phyloP scores from a whole-genome alignment of 345 rosid species.

The Boechera stricta region DNA sequence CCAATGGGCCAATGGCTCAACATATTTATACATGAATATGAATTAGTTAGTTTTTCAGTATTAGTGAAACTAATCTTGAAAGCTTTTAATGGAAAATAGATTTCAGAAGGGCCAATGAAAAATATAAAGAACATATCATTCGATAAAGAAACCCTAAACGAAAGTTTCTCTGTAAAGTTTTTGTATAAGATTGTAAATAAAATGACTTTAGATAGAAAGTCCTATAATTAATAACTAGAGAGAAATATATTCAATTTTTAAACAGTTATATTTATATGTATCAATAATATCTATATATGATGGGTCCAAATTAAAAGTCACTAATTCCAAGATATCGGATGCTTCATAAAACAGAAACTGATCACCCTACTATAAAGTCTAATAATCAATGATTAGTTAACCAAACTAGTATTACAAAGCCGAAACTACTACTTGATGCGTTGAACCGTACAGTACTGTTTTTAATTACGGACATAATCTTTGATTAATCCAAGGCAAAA shows the following conservation, averaged over 20 bases:
- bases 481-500: slow-evolving; percentile 46
- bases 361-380: slow-evolving; percentile 29
- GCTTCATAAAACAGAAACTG: slow-evolving; percentile 40
- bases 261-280: not conserved
- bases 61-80: slow-evolving; percentile 6
- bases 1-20: slow-evolving; percentile 22
- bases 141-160: not conserved
- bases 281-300: not conserved
- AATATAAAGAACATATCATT: not conserved
- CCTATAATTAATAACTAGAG: slow-evolving; percentile 1
- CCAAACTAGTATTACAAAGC: slow-evolving; percentile 21
- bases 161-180: not conserved
- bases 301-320: slow-evolving; percentile 8
- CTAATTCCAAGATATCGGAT: slow-evolving; percentile 41
- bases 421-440: slow-evolving; percentile 42
- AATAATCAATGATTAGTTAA: slow-evolving; percentile 41
- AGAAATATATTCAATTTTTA: not conserved
- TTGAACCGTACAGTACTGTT: slow-evolving; percentile 40
- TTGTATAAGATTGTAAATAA: not conserved
- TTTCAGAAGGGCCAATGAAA: not conserved
- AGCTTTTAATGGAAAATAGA: not conserved
- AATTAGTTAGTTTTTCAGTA: slow-evolving; percentile 4
- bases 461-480: slow-evolving; percentile 40
- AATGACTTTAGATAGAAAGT: not conserved
- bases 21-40: not conserved